Percentiles rank a stretch among this genome's conserved stretches.
Evolutionary conservation across 306 rosid genomes (phyloP).

Genomic region (Malus sylvestris): DNA sequence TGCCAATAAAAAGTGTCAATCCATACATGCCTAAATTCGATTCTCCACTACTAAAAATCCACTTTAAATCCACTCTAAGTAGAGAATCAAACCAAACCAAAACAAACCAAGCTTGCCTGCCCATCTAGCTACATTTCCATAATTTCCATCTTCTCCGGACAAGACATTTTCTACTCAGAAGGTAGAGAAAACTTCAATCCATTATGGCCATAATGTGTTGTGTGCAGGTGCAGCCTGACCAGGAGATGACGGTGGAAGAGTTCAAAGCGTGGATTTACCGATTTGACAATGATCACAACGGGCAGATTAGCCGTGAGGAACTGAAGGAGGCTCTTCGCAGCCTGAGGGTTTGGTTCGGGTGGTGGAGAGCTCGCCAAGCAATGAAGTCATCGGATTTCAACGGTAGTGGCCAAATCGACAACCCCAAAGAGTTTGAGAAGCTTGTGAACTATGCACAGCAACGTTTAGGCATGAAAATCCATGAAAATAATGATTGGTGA

Average conservation of each 20-base stretch:
- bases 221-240: slow-evolving; percentile 11
- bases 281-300: slow-evolving; percentile 5
- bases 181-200: background rate
- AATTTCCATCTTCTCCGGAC: background rate
- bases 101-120: background rate
- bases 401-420: background rate
- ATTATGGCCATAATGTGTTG: slow-evolving; percentile 6
- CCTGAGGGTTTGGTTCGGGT: slow-evolving; percentile 11
- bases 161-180: background rate
- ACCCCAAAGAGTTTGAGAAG: slow-evolving; percentile 11
- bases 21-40: background rate
- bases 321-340: slow-evolving; percentile 12
- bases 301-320: slow-evolving; percentile 2
- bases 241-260: slow-evolving; percentile 16
- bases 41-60: slow-evolving; percentile 9
- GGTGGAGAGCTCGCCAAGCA: slow-evolving; percentile 7
- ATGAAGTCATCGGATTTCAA: slow-evolving; percentile 1
- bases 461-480: slow-evolving; percentile 10
- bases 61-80: background rate
- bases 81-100: background rate
- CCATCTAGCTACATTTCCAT: background rate
- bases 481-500: slow-evolving; percentile 3
- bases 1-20: background rate
- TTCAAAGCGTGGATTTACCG: slow-evolving; percentile 10
- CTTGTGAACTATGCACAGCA: slow-evolving; percentile 7